phyloP scores from a whole-genome alignment of 768 basidiomycete species.

The Pisolithus microcarpus region DNA sequence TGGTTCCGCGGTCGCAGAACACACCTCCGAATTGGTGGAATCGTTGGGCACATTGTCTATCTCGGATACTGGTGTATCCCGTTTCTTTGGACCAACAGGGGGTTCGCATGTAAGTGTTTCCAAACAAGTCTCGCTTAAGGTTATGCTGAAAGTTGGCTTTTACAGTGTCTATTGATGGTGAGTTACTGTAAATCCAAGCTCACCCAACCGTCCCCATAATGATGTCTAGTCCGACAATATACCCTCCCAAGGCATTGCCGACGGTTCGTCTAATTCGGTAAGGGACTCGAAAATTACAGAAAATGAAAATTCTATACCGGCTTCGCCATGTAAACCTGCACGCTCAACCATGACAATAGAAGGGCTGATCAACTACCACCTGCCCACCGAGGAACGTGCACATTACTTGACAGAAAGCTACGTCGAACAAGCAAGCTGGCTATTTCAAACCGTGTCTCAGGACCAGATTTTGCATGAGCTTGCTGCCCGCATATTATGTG shows the following conservation, averaged over 20 bases:
- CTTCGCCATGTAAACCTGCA: constrained; percentile 60
- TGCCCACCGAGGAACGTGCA: constrained; percentile 49
- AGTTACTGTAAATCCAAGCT: constrained; percentile 7
- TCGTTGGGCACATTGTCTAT: constrained; percentile 57
- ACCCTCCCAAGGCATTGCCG: constrained; percentile 6
- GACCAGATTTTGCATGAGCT: constrained; percentile 41
- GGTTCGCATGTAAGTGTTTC: constrained; percentile 51
- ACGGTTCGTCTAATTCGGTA: constrained; percentile 20
- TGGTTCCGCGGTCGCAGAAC: constrained; percentile 8
- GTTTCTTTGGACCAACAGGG: constrained; percentile 62
- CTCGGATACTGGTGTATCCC: constrained; percentile 49
- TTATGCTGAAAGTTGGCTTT: constrained; percentile 5
- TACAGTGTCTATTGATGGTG: constrained; percentile 29
- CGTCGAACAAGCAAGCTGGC: constrained; percentile 43
- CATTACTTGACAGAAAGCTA: constrained; percentile 38
- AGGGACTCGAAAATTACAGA: constrained; percentile 24
- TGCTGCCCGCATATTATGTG: constrained; percentile 35
- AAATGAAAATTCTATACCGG: constrained; percentile 44
- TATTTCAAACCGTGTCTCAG: constrained; percentile 41
- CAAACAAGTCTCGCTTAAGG: background rate
- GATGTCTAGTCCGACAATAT: constrained; percentile 21
- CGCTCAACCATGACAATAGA: constrained; percentile 43
- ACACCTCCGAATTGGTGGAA: constrained; percentile 41
- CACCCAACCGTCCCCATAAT: constrained; percentile 3
- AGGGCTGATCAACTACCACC: constrained; percentile 38